Evolutionary conservation across 2,329 filamentous ascomycete genomes (phyloP).

Genomic region (Pyrenochaeta sp.): DNA sequence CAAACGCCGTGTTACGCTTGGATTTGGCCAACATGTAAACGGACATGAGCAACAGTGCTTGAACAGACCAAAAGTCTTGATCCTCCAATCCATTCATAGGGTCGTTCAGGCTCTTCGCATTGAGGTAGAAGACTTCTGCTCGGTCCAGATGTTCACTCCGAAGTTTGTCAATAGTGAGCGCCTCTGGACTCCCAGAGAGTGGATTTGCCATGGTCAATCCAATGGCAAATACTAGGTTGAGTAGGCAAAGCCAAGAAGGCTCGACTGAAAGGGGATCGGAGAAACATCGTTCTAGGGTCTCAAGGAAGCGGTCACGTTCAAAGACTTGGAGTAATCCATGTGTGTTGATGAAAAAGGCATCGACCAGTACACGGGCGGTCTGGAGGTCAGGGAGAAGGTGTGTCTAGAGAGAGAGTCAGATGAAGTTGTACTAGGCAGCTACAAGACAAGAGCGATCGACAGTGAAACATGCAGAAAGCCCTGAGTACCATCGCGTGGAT

Average conservation of each 20-base stretch:
- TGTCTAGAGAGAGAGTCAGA: slow-evolving; percentile 32
- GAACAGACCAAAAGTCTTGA: slow-evolving; percentile 71
- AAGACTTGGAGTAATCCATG: slow-evolving; percentile 69
- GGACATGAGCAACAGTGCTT: slow-evolving; percentile 70
- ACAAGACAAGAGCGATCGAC: background rate
- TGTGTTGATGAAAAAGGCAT: slow-evolving; percentile 71
- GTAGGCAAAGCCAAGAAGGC: slow-evolving; percentile 64
- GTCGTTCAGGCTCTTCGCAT: slow-evolving; percentile 63
- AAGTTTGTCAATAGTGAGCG: slow-evolving; percentile 61
- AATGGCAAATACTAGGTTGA: slow-evolving; percentile 70
- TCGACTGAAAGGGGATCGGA: slow-evolving; percentile 61
- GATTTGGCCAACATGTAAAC: slow-evolving; percentile 70
- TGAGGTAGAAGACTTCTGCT: slow-evolving; percentile 70
- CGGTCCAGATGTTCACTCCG: slow-evolving; percentile 59
- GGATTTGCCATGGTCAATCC: slow-evolving; percentile 68
- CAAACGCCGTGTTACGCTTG: slow-evolving; percentile 70
- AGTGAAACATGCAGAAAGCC: background rate
- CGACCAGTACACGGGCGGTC: slow-evolving; percentile 63
- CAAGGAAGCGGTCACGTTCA: slow-evolving; percentile 60
- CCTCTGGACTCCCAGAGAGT: slow-evolving; percentile 59
- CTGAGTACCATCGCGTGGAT: background rate
- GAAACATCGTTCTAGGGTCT: slow-evolving; percentile 63
- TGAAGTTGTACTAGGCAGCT: too few relatives aligned
- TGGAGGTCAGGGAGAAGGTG: slow-evolving; percentile 65
- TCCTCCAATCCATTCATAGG: slow-evolving; percentile 65